These are phyloP conservation scores for Colletotrichum musicola DNA, from an alignment of 2,329 filamentous ascomycete species.

Conservation along the genomic window DNA sequence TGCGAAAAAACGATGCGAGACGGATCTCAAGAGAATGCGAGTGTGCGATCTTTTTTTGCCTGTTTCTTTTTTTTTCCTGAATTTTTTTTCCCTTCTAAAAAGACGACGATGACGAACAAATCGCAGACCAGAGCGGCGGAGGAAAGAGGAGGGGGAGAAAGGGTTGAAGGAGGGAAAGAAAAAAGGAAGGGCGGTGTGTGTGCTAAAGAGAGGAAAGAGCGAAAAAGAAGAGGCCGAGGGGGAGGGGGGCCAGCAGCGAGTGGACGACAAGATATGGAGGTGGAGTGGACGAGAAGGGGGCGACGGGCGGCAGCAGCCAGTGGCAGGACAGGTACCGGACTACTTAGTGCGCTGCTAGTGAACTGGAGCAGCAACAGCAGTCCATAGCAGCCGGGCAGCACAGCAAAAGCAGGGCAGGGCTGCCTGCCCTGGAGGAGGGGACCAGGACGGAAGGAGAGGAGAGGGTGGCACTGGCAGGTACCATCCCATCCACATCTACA, in stretches of 20 bases:
- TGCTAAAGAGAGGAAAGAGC: slow-evolving; percentile 47
- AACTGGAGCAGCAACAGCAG: no score
- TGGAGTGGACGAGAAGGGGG: slow-evolving; percentile 48
- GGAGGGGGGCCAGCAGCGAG: slow-evolving; percentile 44
- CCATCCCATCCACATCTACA: not conserved
- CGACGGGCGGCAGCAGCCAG: slow-evolving; percentile 45
- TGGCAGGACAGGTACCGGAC: not conserved
- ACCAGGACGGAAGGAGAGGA: slow-evolving; percentile 18
- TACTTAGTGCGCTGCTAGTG: no score
- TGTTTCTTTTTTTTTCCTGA: slow-evolving; percentile 25
- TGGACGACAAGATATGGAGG: slow-evolving; percentile 45
- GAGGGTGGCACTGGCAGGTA: slow-evolving; percentile 9
- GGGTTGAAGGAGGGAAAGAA: slow-evolving; percentile 44
- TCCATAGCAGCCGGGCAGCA: slow-evolving; percentile 1
- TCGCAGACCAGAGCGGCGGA: slow-evolving; percentile 42
- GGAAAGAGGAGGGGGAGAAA: slow-evolving; percentile 42
- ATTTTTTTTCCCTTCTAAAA: slow-evolving; percentile 40
- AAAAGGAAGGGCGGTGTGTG: slow-evolving; percentile 49
- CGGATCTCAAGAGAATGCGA: slow-evolving; percentile 39
- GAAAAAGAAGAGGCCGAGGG: slow-evolving; percentile 47
- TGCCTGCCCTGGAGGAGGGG: slow-evolving; percentile 21
- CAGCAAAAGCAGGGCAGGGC: slow-evolving; percentile 19
- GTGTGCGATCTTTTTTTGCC: slow-evolving; percentile 5
- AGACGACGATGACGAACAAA: slow-evolving; percentile 46
- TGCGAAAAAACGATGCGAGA: slow-evolving; percentile 39